A percentile compares a stretch with the other conserved stretches of the same genome.
These are phyloP conservation scores for Amylostereum chailletii DNA, from an alignment of 1,284 basidiomycete genomes.

Conservation along the genomic window DNA sequence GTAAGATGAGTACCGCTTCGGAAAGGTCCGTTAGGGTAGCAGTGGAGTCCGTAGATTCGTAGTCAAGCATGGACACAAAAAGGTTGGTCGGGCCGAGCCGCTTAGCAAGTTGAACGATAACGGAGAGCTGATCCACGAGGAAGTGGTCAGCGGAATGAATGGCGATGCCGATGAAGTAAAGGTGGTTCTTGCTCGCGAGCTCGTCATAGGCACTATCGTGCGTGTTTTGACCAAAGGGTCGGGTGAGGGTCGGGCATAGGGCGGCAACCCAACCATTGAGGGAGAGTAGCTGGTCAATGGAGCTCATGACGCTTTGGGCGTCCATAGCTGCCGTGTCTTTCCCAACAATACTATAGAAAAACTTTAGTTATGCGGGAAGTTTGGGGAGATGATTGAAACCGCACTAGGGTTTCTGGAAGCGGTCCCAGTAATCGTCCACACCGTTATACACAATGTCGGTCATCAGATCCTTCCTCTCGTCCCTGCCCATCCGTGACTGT, in stretches of 20 bases:
- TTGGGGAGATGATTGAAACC: slow-evolving; percentile 17
- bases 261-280: slow-evolving; percentile 99
- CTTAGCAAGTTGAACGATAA: slow-evolving; percentile 88
- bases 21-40: slow-evolving; percentile 87
- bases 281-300: slow-evolving; percentile 85
- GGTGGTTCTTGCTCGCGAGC: slow-evolving; percentile 67
- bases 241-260: slow-evolving; percentile 80
- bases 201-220: slow-evolving; percentile 82
- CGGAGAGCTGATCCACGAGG: slow-evolving; percentile 91
- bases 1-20: slow-evolving; percentile 84
- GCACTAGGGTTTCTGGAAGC: slow-evolving; percentile 85
- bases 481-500: slow-evolving; percentile 78
- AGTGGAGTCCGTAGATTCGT: slow-evolving; percentile 87
- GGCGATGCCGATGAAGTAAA: slow-evolving; percentile 91
- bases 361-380: neutral
- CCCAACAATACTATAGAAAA: slow-evolving; percentile 52
- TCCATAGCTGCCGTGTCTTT: slow-evolving; percentile 82
- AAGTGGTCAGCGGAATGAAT: slow-evolving; percentile 97
- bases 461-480: slow-evolving; percentile 76
- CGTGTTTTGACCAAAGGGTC: slow-evolving; percentile 86
- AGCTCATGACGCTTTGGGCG: slow-evolving; percentile 75
- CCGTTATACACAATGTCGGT: slow-evolving; percentile 69
- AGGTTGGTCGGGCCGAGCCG: slow-evolving; percentile 81
- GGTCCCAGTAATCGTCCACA: slow-evolving; percentile 80
- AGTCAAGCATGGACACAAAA: slow-evolving; percentile 95